Evolutionary conservation across 257 asterid species (phyloP).

Genomic region (Verbena officinalis): DNA sequence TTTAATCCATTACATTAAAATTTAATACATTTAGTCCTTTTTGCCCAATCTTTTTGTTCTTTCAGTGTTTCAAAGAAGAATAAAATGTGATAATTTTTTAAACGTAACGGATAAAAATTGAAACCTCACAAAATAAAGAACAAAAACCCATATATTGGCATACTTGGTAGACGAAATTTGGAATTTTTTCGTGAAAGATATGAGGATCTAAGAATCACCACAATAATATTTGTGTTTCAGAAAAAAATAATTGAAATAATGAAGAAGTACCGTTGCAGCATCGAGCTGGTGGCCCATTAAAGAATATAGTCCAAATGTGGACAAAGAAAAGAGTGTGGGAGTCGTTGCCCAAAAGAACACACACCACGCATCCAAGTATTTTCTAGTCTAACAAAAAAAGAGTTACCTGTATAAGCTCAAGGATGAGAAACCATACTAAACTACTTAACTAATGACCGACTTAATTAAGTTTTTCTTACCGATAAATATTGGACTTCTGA

Average conservation of each 20-base stretch:
- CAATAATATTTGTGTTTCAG: not conserved
- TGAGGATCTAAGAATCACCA: not conserved
- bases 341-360: slow-evolving; percentile 99
- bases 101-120: no score
- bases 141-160: no score
- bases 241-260: slow-evolving; percentile 15
- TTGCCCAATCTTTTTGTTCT: no score
- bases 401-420: slow-evolving; percentile 28
- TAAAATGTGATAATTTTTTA: no score
- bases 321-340: slow-evolving; percentile 92
- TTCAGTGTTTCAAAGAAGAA: no score
- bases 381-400: slow-evolving; percentile 67
- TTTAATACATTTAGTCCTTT: no score
- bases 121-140: no score
- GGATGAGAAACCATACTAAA: not conserved
- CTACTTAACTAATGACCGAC: slow-evolving; percentile 1
- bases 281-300: slow-evolving; percentile 90
- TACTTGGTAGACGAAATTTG: no score
- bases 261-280: slow-evolving; percentile 91
- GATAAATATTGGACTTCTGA: slow-evolving; percentile 77
- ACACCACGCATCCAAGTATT: slow-evolving; percentile 98
- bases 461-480: slow-evolving; percentile 44
- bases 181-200: no score
- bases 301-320: slow-evolving; percentile 90
- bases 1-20: no score